These are phyloP conservation scores for Artemisia annua DNA, from an alignment of 129 eudicot genomes.

Conservation along the genomic window DNA sequence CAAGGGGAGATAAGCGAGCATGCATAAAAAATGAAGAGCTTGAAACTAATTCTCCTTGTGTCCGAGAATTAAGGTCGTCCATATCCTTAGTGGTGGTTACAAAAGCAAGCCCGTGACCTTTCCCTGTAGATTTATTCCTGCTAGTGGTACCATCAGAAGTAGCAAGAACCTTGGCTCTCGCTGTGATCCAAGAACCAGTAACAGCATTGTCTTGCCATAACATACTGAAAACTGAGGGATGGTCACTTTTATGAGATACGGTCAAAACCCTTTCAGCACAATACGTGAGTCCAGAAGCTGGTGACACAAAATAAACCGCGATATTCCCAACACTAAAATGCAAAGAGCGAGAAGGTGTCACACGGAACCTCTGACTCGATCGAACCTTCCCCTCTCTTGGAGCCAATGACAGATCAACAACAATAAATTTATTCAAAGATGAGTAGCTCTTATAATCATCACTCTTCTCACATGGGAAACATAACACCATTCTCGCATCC, in stretches of 20 bases:
- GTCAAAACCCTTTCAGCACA: constrained; percentile 49
- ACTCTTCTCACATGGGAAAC: constrained; percentile 61
- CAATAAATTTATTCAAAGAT: constrained; percentile 71
- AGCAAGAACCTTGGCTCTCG: constrained; percentile 74
- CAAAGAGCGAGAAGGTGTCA: constrained; percentile 50
- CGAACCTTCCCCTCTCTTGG: constrained; percentile 38
- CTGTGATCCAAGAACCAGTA: constrained; percentile 71
- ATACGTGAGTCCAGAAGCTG: constrained; percentile 38
- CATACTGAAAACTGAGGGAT: constrained; percentile 57
- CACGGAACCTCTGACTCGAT: constrained; percentile 32
- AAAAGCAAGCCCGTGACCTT: constrained; percentile 62
- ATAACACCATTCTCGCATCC: constrained; percentile 75
- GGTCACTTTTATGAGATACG: constrained; percentile 32
- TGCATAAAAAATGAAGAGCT: constrained; percentile 64
- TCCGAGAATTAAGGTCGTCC: constrained; percentile 45
- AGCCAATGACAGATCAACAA: constrained; percentile 51
- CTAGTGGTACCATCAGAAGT: constrained; percentile 52
- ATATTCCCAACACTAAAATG: constrained; percentile 53
- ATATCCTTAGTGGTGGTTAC: constrained; percentile 56
- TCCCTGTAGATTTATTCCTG: constrained; percentile 44
- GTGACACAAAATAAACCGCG: constrained; percentile 40
- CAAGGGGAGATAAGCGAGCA: constrained; percentile 46
- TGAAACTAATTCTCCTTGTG: constrained; percentile 56
- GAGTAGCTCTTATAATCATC: constrained; percentile 41
- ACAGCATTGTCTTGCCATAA: constrained; percentile 66